Evolutionary conservation across 257 asterid genomes (phyloP), one percentile per base, ranked within the genome.

Genomic region (Perilla frutescens): DNA sequence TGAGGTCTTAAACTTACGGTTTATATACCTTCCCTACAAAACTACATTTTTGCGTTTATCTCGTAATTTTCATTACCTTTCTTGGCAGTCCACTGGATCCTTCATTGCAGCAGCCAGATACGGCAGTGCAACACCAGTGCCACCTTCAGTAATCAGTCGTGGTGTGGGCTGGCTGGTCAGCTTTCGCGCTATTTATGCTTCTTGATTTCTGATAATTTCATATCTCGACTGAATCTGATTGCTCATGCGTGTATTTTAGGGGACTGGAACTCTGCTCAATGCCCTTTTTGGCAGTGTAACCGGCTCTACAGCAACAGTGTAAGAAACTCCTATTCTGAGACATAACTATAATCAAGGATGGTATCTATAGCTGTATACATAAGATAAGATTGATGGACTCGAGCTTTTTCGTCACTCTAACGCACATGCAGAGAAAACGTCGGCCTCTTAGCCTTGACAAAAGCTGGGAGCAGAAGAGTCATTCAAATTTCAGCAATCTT

Each of bases 81-180:
- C 48, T 63, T 58, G 68, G 77, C 82, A 92, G 95, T 89, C 96
- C 12, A 82, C 96, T 0, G 97, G 93, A 32, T 83, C 93, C 20
- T 93, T 86, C 62, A 84, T 87, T 72, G 96, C 96, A 75, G 85
- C 98, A 45, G 95, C 96, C 5, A 83, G 98, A 83, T 90, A 83
- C 72, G 96, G 96, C 40, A 90, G 96, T 51, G 97, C 97, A 47
- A 90, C 96, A 43, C 97, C 95, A 7, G 87, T 89, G 44, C 96
- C 98, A 39, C 96, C 98, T 69, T 87, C 97, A 40, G 87, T 93
- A 15, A 77, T 90, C 60, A 77, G 98, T 61, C 93, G 98, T 9
- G 96, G 96, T 4, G 78, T 89, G 6, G 96, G 93, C 48, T 93
- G 98, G 98, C 83, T 93, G 86, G 98, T 90, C 64, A 62, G 80